Percentiles rank a stretch among this genome's conserved stretches.
Evolutionary conservation across 148 eudicot species (phyloP).

Genomic region (Vaccinium macrocarpon): DNA sequence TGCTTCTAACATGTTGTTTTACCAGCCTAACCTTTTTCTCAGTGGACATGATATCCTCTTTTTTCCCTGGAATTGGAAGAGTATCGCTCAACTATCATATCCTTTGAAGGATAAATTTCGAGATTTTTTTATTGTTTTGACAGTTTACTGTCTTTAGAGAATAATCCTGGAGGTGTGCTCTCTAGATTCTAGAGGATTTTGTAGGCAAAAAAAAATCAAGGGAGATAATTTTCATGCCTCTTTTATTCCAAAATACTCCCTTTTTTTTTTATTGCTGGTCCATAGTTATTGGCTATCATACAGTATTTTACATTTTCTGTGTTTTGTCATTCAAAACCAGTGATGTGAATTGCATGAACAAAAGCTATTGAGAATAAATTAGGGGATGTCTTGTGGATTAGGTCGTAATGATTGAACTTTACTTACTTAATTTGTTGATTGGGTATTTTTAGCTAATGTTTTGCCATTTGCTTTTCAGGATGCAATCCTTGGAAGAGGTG

Average conservation of each 20-base stretch:
- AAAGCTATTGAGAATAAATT: not conserved
- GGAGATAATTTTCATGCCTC: too few relatives aligned
- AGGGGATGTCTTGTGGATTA: conserved; percentile 7
- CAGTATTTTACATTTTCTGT: not conserved
- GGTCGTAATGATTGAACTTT: too few relatives aligned
- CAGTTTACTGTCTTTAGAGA: not conserved
- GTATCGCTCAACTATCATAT: not conserved
- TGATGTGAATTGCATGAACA: conserved; percentile 7
- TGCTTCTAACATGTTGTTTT: not conserved
- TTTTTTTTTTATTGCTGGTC: too few relatives aligned
- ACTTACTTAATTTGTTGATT: too few relatives aligned
- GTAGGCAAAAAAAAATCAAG: too few relatives aligned
- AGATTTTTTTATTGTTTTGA: not conserved
- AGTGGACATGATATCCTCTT: too few relatives aligned
- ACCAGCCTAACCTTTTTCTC: not conserved
- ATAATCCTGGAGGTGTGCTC: not conserved
- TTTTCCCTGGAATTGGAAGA: not conserved
- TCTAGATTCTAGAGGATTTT: not conserved
- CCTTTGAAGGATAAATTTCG: not conserved
- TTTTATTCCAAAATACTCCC: too few relatives aligned
- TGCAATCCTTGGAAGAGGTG: too few relatives aligned
- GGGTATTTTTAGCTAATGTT: too few relatives aligned
- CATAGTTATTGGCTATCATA: too few relatives aligned
- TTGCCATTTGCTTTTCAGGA: too few relatives aligned
- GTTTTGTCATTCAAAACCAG: not conserved